phyloP scores from a whole-genome alignment of 352 stramenopile genomes.

The Phytophthora crassamura region DNA sequence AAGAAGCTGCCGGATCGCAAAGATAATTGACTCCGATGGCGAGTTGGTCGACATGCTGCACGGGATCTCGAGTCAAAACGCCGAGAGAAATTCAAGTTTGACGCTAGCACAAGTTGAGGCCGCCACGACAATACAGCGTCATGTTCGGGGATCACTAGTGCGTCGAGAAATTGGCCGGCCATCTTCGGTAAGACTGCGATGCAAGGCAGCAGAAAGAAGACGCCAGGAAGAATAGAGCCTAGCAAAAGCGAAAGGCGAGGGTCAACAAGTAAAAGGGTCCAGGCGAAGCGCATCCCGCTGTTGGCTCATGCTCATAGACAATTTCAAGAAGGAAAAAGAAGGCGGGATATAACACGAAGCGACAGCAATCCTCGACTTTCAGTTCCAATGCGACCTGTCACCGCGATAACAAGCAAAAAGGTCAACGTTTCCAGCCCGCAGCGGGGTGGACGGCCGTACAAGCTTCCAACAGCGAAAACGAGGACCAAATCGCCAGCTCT shows the following conservation, averaged over 20 bases:
- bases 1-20: constrained; percentile 16
- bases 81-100: background rate
- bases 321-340: background rate
- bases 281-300: constrained; percentile 1
- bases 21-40: constrained; percentile 32
- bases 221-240: background rate
- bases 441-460: too few species aligned
- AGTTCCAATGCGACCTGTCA: constrained; percentile 3
- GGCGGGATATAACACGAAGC: background rate
- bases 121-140: constrained; percentile 39
- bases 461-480: too few species aligned
- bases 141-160: constrained; percentile 29
- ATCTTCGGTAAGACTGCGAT: background rate
- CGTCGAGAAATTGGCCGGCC: constrained; percentile 1
- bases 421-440: background rate
- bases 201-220: too few species aligned
- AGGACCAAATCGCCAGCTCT: too few species aligned
- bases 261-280: background rate
- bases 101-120: constrained; percentile 16
- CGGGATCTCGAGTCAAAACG: constrained; percentile 17
- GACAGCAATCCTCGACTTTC: background rate
- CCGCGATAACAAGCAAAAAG: background rate
- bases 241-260: constrained; percentile 1
- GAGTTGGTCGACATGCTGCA: constrained; percentile 53
- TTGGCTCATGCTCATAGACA: constrained; percentile 12